Conservation (phyloP, 768 basidiomycete genomes). For the Plicaturopsis crispa region DNA sequence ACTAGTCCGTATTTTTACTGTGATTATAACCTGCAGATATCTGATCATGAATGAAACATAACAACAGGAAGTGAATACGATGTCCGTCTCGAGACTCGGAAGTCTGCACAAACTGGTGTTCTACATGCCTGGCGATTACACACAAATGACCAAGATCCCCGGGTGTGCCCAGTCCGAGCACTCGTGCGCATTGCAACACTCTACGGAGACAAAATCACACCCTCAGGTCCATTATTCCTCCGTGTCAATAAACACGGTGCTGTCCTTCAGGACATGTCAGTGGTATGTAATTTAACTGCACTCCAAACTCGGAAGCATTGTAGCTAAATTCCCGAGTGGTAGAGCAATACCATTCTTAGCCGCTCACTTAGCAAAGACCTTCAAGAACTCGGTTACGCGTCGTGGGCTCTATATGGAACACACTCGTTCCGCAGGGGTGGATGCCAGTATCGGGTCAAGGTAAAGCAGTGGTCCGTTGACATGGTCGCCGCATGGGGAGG, state of each 20-base stretch:
- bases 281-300: conserved; percentile 1
- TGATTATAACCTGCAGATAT: neutral
- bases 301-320: neutral
- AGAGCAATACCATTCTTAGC: conserved; percentile 9
- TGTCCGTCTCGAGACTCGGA: conserved; percentile 3
- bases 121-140: conserved; percentile 4
- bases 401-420: conserved; percentile 14
- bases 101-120: conserved; percentile 8
- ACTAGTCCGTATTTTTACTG: conserved; percentile 5
- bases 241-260: conserved; percentile 2
- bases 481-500: conserved; percentile 15
- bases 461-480: conserved; percentile 7
- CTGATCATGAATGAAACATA: neutral
- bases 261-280: neutral
- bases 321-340: neutral
- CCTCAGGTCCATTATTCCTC: conserved; percentile 4
- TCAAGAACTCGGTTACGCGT: conserved; percentile 9
- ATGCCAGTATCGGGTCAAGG: conserved; percentile 11
- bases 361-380: conserved; percentile 10
- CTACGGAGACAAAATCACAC: conserved; percentile 1
- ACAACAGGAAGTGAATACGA: conserved; percentile 4
- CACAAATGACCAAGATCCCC: conserved; percentile 7
- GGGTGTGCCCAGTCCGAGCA: conserved; percentile 5
- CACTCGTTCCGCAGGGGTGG: conserved; percentile 15
- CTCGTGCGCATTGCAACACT: conserved; percentile 3